A percentile compares a stretch with the other conserved stretches of the same genome.
phyloP scores from a whole-genome alignment of 2,329 filamentous ascomycete genomes.

The Tolypocladium cylindrosporum region DNA sequence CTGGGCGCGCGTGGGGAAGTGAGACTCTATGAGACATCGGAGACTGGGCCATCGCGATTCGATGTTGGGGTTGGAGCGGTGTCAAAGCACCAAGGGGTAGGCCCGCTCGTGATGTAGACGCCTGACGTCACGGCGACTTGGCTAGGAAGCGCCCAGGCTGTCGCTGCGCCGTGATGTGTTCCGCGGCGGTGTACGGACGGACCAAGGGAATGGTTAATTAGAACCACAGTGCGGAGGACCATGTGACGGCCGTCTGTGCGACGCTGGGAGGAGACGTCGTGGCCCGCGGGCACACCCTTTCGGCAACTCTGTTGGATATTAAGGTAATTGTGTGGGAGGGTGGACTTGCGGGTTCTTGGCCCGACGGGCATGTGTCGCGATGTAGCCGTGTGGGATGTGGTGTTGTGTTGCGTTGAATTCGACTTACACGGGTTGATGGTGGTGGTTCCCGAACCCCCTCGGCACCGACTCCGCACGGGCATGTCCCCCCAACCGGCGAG shows the following conservation, averaged over 20 bases:
- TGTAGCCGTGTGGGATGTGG: too few relatives aligned
- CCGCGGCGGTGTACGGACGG: background rate
- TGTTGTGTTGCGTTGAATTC: too few relatives aligned
- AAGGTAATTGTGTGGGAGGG: background rate
- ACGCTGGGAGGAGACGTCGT: background rate
- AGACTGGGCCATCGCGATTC: background rate
- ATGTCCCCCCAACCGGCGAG: background rate
- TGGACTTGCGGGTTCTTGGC: background rate
- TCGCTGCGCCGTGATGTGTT: background rate
- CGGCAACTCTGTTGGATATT: background rate
- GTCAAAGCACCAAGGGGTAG: background rate
- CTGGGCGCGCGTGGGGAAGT: background rate
- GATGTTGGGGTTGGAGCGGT: background rate
- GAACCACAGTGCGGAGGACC: background rate
- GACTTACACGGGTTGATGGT: too few relatives aligned
- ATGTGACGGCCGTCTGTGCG: background rate
- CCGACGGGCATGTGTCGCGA: too few relatives aligned
- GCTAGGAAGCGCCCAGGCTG: background rate
- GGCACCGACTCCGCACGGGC: too few relatives aligned
- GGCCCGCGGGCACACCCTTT: background rate
- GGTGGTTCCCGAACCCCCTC: too few relatives aligned
- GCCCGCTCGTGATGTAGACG: background rate
- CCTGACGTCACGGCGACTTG: background rate
- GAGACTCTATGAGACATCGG: background rate
- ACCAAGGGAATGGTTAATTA: background rate